Evolutionary conservation across 2,329 filamentous ascomycete genomes (phyloP).

Genomic region (Nemania sp.): DNA sequence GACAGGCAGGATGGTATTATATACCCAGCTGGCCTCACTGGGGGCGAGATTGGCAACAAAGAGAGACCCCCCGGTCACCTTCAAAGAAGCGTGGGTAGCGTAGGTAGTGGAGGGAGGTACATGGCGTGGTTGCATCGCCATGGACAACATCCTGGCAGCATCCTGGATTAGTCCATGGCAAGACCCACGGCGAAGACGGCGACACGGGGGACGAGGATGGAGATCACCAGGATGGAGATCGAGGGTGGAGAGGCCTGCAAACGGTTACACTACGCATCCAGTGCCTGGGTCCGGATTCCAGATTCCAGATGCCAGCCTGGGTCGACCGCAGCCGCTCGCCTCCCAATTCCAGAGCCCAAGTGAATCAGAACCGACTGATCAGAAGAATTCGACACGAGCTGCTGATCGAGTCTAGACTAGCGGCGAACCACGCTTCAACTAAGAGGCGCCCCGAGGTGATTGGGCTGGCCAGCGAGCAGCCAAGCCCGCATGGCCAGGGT

Average conservation of each 20-base stretch:
- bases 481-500: constrained; percentile 33
- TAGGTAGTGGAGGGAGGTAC: constrained; percentile 6
- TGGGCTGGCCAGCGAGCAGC: constrained; percentile 35
- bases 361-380: constrained; percentile 13
- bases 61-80: constrained; percentile 17
- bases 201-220: background rate
- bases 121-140: constrained; percentile 30
- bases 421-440: constrained; percentile 29
- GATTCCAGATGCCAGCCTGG: too few species aligned
- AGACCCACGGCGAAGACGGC: constrained; percentile 15
- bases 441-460: constrained; percentile 31
- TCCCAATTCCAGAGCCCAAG: constrained; percentile 26
- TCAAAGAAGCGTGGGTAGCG: constrained; percentile 2
- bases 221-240: background rate
- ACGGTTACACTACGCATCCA: constrained; percentile 32
- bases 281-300: background rate
- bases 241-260: constrained; percentile 24
- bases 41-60: constrained; percentile 26
- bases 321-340: constrained; percentile 2
- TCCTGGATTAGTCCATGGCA: constrained; percentile 8
- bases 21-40: constrained; percentile 27
- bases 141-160: constrained; percentile 8
- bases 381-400: constrained; percentile 32
- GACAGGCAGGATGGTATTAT: constrained; percentile 35
- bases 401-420: constrained; percentile 35